Evolutionary conservation across 441 rosid genomes (phyloP).

Genomic region (Adansonia grandidieri): DNA sequence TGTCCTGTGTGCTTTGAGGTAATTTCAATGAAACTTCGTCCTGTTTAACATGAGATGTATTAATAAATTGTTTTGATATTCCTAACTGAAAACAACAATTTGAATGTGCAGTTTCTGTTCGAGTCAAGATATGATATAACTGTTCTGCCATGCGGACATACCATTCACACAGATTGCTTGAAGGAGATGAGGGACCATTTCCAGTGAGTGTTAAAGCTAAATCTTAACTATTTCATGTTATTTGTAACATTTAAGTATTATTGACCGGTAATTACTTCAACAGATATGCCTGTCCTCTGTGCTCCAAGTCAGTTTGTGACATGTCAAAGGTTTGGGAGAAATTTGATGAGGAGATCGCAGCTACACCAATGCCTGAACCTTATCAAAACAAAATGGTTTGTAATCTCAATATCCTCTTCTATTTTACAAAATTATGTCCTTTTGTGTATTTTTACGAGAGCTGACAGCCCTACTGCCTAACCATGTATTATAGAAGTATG

Average conservation of each 20-base stretch:
- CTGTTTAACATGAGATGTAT: not conserved
- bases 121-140: constrained; percentile 70
- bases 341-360: constrained; percentile 70
- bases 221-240: not conserved
- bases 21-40: not conserved
- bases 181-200: constrained; percentile 80
- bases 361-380: constrained; percentile 79
- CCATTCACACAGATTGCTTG: constrained; percentile 76
- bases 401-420: constrained; percentile 1
- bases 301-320: constrained; percentile 85
- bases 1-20: constrained; percentile 97
- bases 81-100: not conserved
- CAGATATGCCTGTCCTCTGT: constrained; percentile 91
- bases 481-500: not conserved
- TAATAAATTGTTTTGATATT: constrained; percentile 5
- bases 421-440: not conserved
- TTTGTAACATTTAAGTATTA: not conserved
- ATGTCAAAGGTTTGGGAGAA: constrained; percentile 97
- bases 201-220: constrained; percentile 50
- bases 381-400: constrained; percentile 62
- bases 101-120: constrained; percentile 60
- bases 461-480: not conserved
- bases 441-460: not conserved
- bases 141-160: constrained; percentile 86
- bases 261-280: not conserved